phyloP scores from a whole-genome alignment of 495 filamentous ascomycete genomes.

The Podospora bellae-mahoneyi region DNA sequence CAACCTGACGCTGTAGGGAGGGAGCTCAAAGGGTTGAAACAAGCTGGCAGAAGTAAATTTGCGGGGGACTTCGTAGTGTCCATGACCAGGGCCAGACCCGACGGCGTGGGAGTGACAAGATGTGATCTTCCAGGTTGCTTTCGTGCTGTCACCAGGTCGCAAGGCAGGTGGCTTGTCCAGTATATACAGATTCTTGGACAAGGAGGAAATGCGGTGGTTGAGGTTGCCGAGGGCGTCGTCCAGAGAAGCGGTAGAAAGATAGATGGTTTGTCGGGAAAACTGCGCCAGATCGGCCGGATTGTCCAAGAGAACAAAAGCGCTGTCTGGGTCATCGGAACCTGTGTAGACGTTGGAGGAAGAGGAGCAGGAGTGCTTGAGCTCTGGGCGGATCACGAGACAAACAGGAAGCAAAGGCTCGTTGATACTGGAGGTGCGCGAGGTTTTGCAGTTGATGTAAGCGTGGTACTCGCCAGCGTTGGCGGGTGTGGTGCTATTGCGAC shows the following conservation, averaged over 20 bases:
- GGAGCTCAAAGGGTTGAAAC: constrained; percentile 25
- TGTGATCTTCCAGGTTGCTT: constrained; percentile 23
- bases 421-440: background rate
- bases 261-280: constrained; percentile 23
- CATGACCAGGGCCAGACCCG: constrained; percentile 20
- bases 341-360: constrained; percentile 22
- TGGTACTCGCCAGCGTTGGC: constrained; percentile 13
- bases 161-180: constrained; percentile 18
- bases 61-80: constrained; percentile 22
- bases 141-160: constrained; percentile 7
- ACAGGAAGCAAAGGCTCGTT: constrained; percentile 14
- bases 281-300: constrained; percentile 12
- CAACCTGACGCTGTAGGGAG: constrained; percentile 15
- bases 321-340: constrained; percentile 24
- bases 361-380: constrained; percentile 2
- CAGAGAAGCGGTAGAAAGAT: constrained; percentile 18
- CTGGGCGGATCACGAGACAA: constrained; percentile 20
- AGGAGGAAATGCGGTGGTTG: constrained; percentile 22
- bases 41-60: constrained; percentile 18
- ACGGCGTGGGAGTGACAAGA: constrained; percentile 25
- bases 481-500: background rate
- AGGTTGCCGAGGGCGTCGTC: constrained; percentile 9
- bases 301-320: constrained; percentile 22
- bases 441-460: constrained; percentile 29
- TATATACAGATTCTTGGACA: constrained; percentile 25